Evolutionary conservation across 495 filamentous ascomycete species (phyloP).

Genomic region (Xylaria grammica): DNA sequence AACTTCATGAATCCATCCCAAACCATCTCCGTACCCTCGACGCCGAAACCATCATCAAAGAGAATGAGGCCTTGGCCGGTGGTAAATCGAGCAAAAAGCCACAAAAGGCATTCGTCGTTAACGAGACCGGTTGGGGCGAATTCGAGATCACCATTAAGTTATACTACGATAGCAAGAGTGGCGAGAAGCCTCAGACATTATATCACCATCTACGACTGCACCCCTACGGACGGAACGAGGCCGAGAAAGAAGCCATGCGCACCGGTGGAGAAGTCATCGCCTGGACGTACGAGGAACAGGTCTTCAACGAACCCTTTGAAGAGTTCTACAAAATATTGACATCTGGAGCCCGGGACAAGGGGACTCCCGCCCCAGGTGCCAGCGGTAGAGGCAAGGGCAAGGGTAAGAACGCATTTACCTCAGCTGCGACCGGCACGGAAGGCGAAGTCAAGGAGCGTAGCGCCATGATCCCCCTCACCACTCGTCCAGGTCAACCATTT

Average conservation of each 20-base stretch:
- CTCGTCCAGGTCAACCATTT: conserved; percentile 70
- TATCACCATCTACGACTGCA: conserved; percentile 92
- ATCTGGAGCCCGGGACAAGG: conserved; percentile 56
- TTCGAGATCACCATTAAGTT: conserved; percentile 95
- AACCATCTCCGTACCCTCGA: conserved; percentile 77
- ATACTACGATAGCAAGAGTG: conserved; percentile 82
- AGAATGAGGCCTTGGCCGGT: conserved; percentile 27
- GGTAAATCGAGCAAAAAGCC: conserved; percentile 57
- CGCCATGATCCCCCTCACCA: conserved; percentile 71
- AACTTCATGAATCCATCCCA: conserved; percentile 92
- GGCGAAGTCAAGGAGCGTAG: conserved; percentile 62
- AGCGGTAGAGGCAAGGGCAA: conserved; percentile 52
- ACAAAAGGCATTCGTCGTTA: conserved; percentile 67
- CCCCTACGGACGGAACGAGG: conserved; percentile 78
- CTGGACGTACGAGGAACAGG: conserved; percentile 85
- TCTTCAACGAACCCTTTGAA: conserved; percentile 96
- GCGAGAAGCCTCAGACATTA: conserved; percentile 88
- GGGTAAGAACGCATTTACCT: conserved; percentile 32
- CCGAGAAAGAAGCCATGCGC: conserved; percentile 69
- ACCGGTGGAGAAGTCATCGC: conserved; percentile 68
- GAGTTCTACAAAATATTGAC: conserved; percentile 84
- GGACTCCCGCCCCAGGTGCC: conserved; percentile 35
- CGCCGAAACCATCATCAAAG: conserved; percentile 60
- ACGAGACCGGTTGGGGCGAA: conserved; percentile 96
- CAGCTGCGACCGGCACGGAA: conserved; percentile 35